Evolutionary conservation across 352 stramenopile genomes (phyloP).

Genomic region (Globisporangium perplexum): DNA sequence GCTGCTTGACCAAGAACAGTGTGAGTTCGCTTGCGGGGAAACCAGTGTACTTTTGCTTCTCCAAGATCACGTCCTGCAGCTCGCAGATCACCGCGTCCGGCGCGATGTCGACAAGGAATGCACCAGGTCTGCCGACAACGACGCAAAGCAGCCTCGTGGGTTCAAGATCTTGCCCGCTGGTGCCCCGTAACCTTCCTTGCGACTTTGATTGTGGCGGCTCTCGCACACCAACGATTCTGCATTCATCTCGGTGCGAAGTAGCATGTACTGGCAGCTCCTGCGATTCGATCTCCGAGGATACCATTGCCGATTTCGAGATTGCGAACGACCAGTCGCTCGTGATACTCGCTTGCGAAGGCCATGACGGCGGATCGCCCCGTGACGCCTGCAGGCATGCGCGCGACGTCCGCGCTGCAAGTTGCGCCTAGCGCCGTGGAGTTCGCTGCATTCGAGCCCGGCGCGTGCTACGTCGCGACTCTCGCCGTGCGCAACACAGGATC

Average conservation of each 20-base stretch:
- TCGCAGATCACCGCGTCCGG: background rate
- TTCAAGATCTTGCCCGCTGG: too few species aligned
- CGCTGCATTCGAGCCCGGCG: constrained; percentile 40
- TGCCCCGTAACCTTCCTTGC: too few species aligned
- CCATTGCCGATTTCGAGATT: background rate
- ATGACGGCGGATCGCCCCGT: constrained; percentile 2
- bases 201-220: too few species aligned
- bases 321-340: background rate
- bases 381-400: constrained; percentile 14
- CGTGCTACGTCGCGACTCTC: constrained; percentile 60
- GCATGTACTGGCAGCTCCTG: too few species aligned
- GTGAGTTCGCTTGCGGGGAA: background rate
- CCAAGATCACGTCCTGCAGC: background rate
- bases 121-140: background rate
- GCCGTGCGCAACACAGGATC: constrained; percentile 66
- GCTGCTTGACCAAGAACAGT: background rate
- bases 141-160: constrained; percentile 39
- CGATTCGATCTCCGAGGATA: too few species aligned
- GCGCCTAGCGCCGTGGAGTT: constrained; percentile 63
- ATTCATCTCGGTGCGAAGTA: too few species aligned
- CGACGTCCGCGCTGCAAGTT: constrained; percentile 49
- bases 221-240: too few species aligned
- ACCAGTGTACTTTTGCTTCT: background rate
- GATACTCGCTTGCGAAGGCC: background rate
- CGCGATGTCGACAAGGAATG: background rate